Base-by-base conservation (phyloP, 495 filamentous ascomycete genomes). In the Aspergillus steynii region DNA sequence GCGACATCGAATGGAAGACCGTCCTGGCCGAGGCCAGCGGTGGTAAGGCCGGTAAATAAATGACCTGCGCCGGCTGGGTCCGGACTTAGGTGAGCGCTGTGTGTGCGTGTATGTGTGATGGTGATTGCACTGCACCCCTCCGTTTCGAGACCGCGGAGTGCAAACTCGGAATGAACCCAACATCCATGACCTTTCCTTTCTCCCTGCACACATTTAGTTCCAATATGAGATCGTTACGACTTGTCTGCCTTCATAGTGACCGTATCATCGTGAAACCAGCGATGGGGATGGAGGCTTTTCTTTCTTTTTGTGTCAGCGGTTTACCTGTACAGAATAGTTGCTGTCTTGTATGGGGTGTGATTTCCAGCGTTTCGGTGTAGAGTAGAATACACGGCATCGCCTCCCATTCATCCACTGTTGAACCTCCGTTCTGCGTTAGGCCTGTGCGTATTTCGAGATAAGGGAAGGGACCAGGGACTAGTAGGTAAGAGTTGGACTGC, bases 1-100 rank as follows among this genome's bases (percentile, higher is more conserved):
- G 89, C 72, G 96, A 97, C 68, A 90, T 98, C 68, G 92, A 96
- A 78, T 90, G 86, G 77, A 88, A 90, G 65, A 83, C 83, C 61
- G 80, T 98, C 67, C 80, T 96, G 66, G 81, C 79, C 74, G 86
- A 88, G 59, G 89, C 93, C 77, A 90, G 86, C 86, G 93, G 92
- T 84, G 90, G 89, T 55, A 82, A 80, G 76, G 77, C 74, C 65
- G 65, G 64, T 56, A 73, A 74, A 76, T 77, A 76, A 67, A 75
- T 66, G 53, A 65, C 61, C 61, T 57, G 58, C 65, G 58, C 71
- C 72, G 72, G 75, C 75, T 75, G 75, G 75, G 68, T 68, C 72
- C 73, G 73, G 75, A 66, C 70, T 62, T 12, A 71, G 67, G 70
- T 70, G 64, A 71, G 60, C 54, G 53, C 3, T 66, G 56, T 58